Base-by-base conservation (phyloP, 2,329 filamentous ascomycete species). In the Aspergillus phoenicis region DNA sequence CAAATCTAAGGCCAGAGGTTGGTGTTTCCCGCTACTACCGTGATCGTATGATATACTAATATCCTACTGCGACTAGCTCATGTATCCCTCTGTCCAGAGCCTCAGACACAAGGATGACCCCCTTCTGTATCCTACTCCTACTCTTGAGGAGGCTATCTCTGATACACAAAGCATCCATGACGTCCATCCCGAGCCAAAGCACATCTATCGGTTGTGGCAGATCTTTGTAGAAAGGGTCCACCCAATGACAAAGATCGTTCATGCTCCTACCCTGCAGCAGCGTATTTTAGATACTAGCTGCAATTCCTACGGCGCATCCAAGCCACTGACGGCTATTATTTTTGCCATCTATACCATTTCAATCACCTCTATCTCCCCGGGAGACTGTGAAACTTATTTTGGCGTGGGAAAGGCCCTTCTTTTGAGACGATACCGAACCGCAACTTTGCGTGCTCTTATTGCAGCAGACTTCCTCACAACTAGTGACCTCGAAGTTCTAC, bases 281-380 rank as follows among this genome's bases (percentile, higher is more conserved):
- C 82, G 83, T 58, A 82, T 91, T 48, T 82, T 89, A 53, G 83
- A 85, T 60, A 86, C 85, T 6, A 82, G 82, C 48, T 81, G 82
- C 1, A 81, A 85, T 56, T 74, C 85, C 4, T 75, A 81, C 24
- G 84, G 82, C 62, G 81, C 85, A 5, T 13, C 57, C 0, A 59
- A 52, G 4, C 36, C 58, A 3, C 43, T 47, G 62, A 72, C 48
- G 58, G 66, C 15, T 62, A 80, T 49, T 72, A 83, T 67, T 81
- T 85, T n/a, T 85, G 90, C 85, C 56, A 88, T 91, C 43, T 90
- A 90, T 70, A 81, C 81, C 52, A 82, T 87, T 71, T 82, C 86
- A 1, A 76, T 84, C 10, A 75, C 84, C 8, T 83, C 87, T 24
- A 74, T 90, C 58, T 75, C 73, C 1, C 80, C 85, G 2, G 76